These are phyloP conservation scores for Vaucheria bursata DNA, from an alignment of 352 stramenopile genomes.

Conservation along the genomic window DNA sequence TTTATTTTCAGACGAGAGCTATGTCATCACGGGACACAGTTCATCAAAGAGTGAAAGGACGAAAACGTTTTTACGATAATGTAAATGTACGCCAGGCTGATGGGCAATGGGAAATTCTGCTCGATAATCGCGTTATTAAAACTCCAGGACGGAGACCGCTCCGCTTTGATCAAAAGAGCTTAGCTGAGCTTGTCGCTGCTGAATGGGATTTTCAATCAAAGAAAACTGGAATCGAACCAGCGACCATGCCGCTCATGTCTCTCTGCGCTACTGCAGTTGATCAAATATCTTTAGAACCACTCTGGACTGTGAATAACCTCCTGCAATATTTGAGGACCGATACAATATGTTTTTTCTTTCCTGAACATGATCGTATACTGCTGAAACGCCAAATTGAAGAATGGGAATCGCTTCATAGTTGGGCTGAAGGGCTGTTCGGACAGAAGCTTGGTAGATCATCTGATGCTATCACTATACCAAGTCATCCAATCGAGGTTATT, in stretches of 20 bases:
- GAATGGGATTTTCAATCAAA: conserved; percentile 57
- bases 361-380: conserved; percentile 50
- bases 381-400: conserved; percentile 49
- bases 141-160: conserved; percentile 45
- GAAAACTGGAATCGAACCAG: conserved; percentile 55
- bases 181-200: conserved; percentile 41
- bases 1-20: no score
- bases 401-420: conserved; percentile 54
- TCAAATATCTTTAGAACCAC: conserved; percentile 53
- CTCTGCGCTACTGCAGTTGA: conserved; percentile 69
- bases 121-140: conserved; percentile 42
- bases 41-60: conserved; percentile 47
- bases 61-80: conserved; percentile 48
- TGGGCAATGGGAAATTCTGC: conserved; percentile 29
- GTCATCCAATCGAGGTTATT: conserved; percentile 56
- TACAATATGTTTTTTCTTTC: conserved; percentile 58
- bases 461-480: conserved; percentile 49
- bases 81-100: conserved; percentile 32
- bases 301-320: conserved; percentile 50
- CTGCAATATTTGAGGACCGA: conserved; percentile 65
- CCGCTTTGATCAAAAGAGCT: conserved; percentile 19
- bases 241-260: conserved; percentile 73
- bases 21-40: conserved; percentile 34
- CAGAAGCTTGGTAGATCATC: conserved; percentile 39
- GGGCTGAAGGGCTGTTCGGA: conserved; percentile 40